phyloP scores from a whole-genome alignment of 768 basidiomycete species.

The Candolleomyces efflorescens region DNA sequence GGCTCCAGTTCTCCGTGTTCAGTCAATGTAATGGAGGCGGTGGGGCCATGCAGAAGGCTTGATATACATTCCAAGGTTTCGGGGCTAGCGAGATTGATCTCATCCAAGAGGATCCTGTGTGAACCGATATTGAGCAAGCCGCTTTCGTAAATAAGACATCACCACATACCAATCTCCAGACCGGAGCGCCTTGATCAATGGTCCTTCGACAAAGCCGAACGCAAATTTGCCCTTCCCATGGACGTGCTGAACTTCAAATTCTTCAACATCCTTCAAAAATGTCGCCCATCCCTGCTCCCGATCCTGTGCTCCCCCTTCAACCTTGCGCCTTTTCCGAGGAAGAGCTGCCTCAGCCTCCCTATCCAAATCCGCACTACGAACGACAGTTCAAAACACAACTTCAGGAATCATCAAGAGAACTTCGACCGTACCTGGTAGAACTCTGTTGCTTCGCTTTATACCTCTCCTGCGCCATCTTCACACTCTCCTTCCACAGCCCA shows the following conservation, averaged over 20 bases:
- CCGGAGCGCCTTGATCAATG: constrained; percentile 85
- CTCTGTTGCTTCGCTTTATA: constrained; percentile 35
- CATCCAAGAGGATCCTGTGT: constrained; percentile 87
- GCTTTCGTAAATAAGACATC: not conserved
- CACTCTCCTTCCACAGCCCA: constrained; percentile 79
- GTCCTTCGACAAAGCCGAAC: constrained; percentile 94
- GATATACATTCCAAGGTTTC: constrained; percentile 94
- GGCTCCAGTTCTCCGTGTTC: constrained; percentile 91
- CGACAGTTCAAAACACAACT: no score
- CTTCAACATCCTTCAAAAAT: constrained; percentile 64
- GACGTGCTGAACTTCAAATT: constrained; percentile 89
- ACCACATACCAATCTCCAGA: constrained; percentile 84
- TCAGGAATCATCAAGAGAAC: not conserved
- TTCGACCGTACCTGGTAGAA: constrained; percentile 21
- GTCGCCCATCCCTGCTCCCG: constrained; percentile 58
- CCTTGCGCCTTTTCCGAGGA: constrained; percentile 70
- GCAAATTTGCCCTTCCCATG: constrained; percentile 85
- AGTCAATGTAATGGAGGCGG: constrained; percentile 86
- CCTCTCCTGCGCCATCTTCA: constrained; percentile 62
- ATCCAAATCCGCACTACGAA: not conserved
- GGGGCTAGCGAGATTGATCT: constrained; percentile 90
- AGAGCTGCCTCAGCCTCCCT: constrained; percentile 25
- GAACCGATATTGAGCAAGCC: not conserved
- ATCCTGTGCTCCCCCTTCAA: constrained; percentile 38
- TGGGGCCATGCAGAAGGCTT: constrained; percentile 78